Conservation (phyloP, 106 monocot genomes). For the Phalaenopsis aphrodite region DNA sequence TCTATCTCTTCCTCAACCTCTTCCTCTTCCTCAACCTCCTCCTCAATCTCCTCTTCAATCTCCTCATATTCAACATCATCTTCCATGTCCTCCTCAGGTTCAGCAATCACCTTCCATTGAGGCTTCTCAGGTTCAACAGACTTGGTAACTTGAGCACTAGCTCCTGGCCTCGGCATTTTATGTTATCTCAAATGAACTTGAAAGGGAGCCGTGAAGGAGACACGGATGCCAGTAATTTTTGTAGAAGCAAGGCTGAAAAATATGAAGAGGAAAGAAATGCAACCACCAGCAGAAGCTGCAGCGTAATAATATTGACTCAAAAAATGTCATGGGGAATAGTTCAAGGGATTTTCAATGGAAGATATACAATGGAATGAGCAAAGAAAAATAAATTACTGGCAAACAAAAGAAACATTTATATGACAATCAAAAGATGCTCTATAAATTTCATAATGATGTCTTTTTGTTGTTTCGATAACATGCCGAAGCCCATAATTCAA, state of each 20-base stretch:
- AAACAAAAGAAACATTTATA: neutral
- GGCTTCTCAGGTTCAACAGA: conserved; percentile 20
- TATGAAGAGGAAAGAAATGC: conserved; percentile 35
- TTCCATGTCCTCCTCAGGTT: conserved; percentile 24
- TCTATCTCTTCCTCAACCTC: conserved; percentile 21
- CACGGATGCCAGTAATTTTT: conserved; percentile 47
- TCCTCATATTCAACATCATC: conserved; percentile 21
- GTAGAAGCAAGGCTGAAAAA: conserved; percentile 26
- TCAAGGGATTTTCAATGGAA: conserved; percentile 5
- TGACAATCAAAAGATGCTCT: conserved; percentile 3
- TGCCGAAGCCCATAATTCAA: neutral
- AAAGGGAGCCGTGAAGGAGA: conserved; percentile 42
- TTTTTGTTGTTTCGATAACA: neutral
- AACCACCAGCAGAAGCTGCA: conserved; percentile 39
- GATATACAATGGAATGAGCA: neutral
- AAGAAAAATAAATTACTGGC: neutral
- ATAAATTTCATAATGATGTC: neutral
- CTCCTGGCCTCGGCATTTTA: conserved; percentile 40
- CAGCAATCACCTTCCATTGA: conserved; percentile 25
- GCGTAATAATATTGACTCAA: conserved; percentile 33
- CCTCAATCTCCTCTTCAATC: conserved; percentile 30
- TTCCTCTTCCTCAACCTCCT: conserved; percentile 17
- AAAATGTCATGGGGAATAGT: conserved; percentile 20
- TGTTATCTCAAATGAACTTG: conserved; percentile 29
- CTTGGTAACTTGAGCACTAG: conserved; percentile 16